Percentiles rank a stretch among this genome's conserved stretches.
Evolutionary conservation across 768 basidiomycete species (phyloP).

Genomic region (Tricholoma terreum): DNA sequence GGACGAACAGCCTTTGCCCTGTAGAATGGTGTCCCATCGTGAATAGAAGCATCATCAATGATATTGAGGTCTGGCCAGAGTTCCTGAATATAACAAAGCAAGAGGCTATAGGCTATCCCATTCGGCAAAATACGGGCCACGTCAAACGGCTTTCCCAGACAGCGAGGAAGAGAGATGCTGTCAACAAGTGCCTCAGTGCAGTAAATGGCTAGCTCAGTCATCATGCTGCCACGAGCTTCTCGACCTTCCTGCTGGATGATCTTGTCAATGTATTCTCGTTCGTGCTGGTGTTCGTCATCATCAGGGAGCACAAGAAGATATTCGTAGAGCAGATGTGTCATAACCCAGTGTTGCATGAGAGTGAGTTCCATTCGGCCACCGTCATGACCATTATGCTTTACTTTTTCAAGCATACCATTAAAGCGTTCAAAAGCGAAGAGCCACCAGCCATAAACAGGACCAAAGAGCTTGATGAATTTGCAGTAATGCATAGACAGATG

Average conservation of each 20-base stretch:
- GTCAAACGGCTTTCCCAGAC: background rate
- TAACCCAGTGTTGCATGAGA: conserved; percentile 24
- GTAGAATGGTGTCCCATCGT: conserved; percentile 1
- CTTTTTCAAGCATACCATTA: conserved; percentile 29
- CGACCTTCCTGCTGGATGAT: conserved; percentile 14
- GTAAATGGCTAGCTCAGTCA: conserved; percentile 20
- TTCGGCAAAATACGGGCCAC: background rate
- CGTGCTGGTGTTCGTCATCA: conserved; percentile 3
- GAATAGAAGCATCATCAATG: background rate
- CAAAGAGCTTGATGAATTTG: conserved; percentile 18
- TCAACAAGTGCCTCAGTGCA: conserved; percentile 13
- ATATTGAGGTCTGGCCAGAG: conserved; percentile 4
- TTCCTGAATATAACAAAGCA: background rate
- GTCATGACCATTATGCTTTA: conserved; percentile 27
- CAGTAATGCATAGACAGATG: conserved; percentile 25
- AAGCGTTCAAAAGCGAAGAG: conserved; percentile 31
- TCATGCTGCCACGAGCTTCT: conserved; percentile 15
- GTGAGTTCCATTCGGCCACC: conserved; percentile 27
- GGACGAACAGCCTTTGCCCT: background rate
- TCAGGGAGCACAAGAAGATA: background rate
- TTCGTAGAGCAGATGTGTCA: conserved; percentile 23
- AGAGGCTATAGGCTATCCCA: background rate
- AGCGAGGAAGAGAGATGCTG: conserved; percentile 3
- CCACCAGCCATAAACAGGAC: conserved; percentile 32
- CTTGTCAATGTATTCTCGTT: conserved; percentile 7